Percentiles rank a stretch among this genome's conserved stretches.
Evolutionary conservation across 2,329 filamentous ascomycete species (phyloP).

Genomic region (Penicillium thymicola): DNA sequence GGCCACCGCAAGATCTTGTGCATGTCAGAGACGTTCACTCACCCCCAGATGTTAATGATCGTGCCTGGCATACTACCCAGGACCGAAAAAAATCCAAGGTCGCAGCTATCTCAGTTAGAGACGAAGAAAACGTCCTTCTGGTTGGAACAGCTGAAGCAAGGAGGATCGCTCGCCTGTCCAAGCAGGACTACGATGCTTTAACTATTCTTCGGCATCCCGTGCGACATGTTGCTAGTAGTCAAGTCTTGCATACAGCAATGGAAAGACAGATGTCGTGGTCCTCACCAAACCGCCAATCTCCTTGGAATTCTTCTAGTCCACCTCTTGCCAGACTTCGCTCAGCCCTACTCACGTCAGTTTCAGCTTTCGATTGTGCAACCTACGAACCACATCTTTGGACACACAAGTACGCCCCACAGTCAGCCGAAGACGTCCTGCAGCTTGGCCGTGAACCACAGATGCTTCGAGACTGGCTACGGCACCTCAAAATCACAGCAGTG

Average conservation of each 20-base stretch:
- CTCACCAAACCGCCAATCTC: background rate
- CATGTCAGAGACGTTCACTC: slow-evolving; percentile 51
- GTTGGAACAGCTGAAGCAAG: slow-evolving; percentile 13
- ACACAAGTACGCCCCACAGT: slow-evolving; percentile 77
- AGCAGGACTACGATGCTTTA: background rate
- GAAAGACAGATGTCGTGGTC: slow-evolving; percentile 29
- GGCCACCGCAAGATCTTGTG: slow-evolving; percentile 37
- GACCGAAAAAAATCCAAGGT: slow-evolving; percentile 41
- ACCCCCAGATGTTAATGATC: background rate
- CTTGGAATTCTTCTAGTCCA: slow-evolving; percentile 47
- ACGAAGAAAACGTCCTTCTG: slow-evolving; percentile 35
- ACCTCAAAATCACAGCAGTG: slow-evolving; percentile 72
- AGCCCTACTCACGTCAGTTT: slow-evolving; percentile 60
- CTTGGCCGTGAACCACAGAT: slow-evolving; percentile 65
- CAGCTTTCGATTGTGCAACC: slow-evolving; percentile 73
- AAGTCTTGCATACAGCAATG: slow-evolving; percentile 28
- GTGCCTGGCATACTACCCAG: background rate
- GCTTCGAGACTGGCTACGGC: slow-evolving; percentile 76
- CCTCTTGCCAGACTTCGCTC: slow-evolving; percentile 59
- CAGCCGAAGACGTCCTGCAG: slow-evolving; percentile 72
- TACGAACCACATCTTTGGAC: slow-evolving; percentile 74
- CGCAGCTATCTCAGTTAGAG: slow-evolving; percentile 30
- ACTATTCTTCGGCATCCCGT: slow-evolving; percentile 28
- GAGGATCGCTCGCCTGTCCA: background rate
- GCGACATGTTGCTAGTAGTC: slow-evolving; percentile 31